Evolutionary conservation across 805 yeast genomes (phyloP).

Genomic region (Suhomyces tanzawaensis): DNA sequence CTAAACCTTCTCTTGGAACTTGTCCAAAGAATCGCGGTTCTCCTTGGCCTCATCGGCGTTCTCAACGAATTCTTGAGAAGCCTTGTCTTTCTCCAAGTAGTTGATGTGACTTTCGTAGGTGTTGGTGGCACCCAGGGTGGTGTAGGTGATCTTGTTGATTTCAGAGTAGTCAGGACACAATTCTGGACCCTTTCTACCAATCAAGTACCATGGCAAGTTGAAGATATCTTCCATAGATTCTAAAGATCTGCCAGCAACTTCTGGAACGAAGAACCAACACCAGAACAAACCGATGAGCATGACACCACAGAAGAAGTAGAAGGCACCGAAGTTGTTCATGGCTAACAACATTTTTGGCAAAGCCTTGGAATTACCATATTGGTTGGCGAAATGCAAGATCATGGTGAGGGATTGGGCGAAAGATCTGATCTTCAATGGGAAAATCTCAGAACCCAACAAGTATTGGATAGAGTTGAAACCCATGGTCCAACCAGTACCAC

Average conservation of each 20-base stretch:
- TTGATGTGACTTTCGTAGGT: conserved; percentile 10
- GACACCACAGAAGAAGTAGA: conserved; percentile 22
- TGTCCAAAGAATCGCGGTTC: background rate
- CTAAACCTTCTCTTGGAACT: background rate
- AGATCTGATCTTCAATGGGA: conserved; percentile 23
- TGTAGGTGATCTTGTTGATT: conserved; percentile 17
- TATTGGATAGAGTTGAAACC: conserved; percentile 25
- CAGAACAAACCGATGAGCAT: conserved; percentile 17
- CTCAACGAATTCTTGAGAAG: conserved; percentile 8
- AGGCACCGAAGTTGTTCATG: conserved; percentile 21
- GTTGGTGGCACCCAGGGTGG: conserved; percentile 2
- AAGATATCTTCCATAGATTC: conserved; percentile 26
- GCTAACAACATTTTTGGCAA: conserved; percentile 23
- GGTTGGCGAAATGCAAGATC: conserved; percentile 28
- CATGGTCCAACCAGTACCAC: conserved; percentile 25
- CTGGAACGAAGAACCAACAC: conserved; percentile 27
- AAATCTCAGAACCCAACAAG: conserved; percentile 24
- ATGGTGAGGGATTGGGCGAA: conserved; percentile 22
- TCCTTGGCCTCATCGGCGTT: conserved; percentile 6
- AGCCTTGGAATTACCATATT: conserved; percentile 27
- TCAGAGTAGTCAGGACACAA: conserved; percentile 28
- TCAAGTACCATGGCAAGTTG: conserved; percentile 26
- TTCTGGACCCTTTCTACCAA: conserved; percentile 24
- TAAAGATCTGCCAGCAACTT: conserved; percentile 25
- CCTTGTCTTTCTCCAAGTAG: conserved; percentile 9